These are phyloP conservation scores for Ophiostoma piceae DNA, from an alignment of 2,329 filamentous ascomycete genomes.

Conservation along the genomic window DNA sequence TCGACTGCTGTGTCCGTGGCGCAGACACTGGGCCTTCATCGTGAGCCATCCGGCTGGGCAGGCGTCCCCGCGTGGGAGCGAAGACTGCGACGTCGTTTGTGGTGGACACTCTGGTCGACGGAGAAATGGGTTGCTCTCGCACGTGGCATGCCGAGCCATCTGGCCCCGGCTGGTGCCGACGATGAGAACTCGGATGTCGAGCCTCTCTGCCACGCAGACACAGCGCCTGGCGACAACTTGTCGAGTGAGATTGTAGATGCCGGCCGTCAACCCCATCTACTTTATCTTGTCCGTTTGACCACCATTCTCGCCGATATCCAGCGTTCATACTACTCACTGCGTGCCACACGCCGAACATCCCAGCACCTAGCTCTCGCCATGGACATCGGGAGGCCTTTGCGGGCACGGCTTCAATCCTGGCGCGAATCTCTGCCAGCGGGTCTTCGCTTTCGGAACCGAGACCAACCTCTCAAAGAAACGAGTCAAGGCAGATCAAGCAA, in stretches of 20 bases:
- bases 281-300: constrained; percentile 32
- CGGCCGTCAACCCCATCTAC: constrained; percentile 29
- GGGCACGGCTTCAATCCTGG: constrained; percentile 32
- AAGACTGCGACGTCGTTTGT: constrained; percentile 33
- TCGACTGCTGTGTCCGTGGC: constrained; percentile 34
- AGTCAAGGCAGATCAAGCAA: not conserved
- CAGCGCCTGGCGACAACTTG: constrained; percentile 26
- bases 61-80: constrained; percentile 34
- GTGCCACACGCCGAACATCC: constrained; percentile 31
- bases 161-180: constrained; percentile 18
- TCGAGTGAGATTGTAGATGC: not conserved
- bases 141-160: constrained; percentile 35
- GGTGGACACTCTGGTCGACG: constrained; percentile 34
- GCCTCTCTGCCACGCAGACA: constrained; percentile 29
- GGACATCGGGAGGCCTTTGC: constrained; percentile 31
- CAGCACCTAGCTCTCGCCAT: constrained; percentile 33
- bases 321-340: constrained; percentile 32
- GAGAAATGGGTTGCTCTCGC: constrained; percentile 36
- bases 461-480: not conserved
- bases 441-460: constrained; percentile 16
- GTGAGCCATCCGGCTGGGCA: constrained; percentile 33
- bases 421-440: constrained; percentile 31
- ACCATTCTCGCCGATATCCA: constrained; percentile 34
- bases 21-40: constrained; percentile 33
- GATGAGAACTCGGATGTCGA: constrained; percentile 30